Percentiles rank a stretch among this genome's conserved stretches.
Conservation (phyloP, 2,329 filamentous ascomycete genomes). For the Colletotrichum sp. region DNA sequence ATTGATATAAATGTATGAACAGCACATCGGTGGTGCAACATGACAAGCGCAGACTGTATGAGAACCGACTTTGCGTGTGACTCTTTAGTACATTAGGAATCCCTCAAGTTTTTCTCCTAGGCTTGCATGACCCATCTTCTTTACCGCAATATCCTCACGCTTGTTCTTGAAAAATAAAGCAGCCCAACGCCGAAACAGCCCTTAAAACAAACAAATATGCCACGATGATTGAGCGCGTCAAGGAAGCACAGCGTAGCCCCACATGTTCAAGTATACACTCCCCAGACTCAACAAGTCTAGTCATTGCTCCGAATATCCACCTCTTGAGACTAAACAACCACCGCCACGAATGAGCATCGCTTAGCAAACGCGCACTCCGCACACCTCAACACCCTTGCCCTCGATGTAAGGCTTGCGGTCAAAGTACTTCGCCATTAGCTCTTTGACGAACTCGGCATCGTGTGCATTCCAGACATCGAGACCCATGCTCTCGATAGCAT, state of each 20-base stretch:
- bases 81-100: background rate
- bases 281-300: background rate
- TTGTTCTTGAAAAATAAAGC: background rate
- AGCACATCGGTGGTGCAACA: background rate
- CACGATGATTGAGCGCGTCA: background rate
- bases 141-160: background rate
- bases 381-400: slow-evolving; percentile 75
- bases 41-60: background rate
- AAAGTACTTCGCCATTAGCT: slow-evolving; percentile 70
- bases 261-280: background rate
- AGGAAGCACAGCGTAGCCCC: background rate
- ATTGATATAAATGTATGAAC: background rate
- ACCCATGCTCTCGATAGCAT: slow-evolving; percentile 73
- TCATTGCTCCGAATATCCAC: background rate
- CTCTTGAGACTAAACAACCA: background rate
- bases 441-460: slow-evolving; percentile 72
- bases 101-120: background rate
- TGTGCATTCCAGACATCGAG: slow-evolving; percentile 77
- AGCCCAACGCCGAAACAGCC: background rate
- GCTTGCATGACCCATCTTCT: background rate
- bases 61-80: background rate
- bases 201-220: background rate
- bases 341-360: background rate
- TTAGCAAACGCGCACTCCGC: slow-evolving; percentile 73
- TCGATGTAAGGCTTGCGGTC: slow-evolving; percentile 66